Percentiles rank a stretch among this genome's conserved stretches.
These are phyloP conservation scores for Pseudozyma hubeiensis DNA, from an alignment of 1,284 basidiomycete species.

Conservation along the genomic window DNA sequence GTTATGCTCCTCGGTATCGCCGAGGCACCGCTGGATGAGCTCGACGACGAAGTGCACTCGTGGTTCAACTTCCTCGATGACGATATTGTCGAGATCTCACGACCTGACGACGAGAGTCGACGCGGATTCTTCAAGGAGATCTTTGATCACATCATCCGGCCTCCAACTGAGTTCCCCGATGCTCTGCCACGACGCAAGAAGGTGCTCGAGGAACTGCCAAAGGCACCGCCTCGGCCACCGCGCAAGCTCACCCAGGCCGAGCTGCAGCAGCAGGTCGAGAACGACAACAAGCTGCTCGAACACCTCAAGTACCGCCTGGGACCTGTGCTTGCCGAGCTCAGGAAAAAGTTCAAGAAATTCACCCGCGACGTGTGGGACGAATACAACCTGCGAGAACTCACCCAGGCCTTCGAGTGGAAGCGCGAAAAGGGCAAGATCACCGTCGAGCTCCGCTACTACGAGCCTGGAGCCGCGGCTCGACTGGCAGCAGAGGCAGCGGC, in stretches of 20 bases:
- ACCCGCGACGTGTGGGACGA: slow-evolving; percentile 78
- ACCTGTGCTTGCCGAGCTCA: slow-evolving; percentile 86
- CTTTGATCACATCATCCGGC: slow-evolving; percentile 67
- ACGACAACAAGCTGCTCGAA: slow-evolving; percentile 81
- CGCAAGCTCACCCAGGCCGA: slow-evolving; percentile 85
- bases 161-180: slow-evolving; percentile 91
- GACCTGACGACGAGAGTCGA: slow-evolving; percentile 73
- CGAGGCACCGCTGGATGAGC: slow-evolving; percentile 78
- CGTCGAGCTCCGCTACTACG: slow-evolving; percentile 78
- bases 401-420: slow-evolving; percentile 63
- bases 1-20: slow-evolving; percentile 89
- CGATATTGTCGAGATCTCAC: slow-evolving; percentile 77
- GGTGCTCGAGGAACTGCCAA: slow-evolving; percentile 84
- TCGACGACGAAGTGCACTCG: slow-evolving; percentile 84
- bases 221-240: slow-evolving; percentile 90
- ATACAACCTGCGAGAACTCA: slow-evolving; percentile 68
- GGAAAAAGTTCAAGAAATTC: slow-evolving; percentile 92
- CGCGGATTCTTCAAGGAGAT: slow-evolving; percentile 79
- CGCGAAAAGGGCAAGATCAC: slow-evolving; percentile 60
- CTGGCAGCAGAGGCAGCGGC: slow-evolving; percentile 9
- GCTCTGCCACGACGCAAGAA: slow-evolving; percentile 85
- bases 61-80: slow-evolving; percentile 90
- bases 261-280: slow-evolving; percentile 83
- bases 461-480: slow-evolving; percentile 13
- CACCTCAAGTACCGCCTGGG: slow-evolving; percentile 87